Conservation (phyloP, 2,329 filamentous ascomycete genomes). For the Aspergillus fructus region DNA sequence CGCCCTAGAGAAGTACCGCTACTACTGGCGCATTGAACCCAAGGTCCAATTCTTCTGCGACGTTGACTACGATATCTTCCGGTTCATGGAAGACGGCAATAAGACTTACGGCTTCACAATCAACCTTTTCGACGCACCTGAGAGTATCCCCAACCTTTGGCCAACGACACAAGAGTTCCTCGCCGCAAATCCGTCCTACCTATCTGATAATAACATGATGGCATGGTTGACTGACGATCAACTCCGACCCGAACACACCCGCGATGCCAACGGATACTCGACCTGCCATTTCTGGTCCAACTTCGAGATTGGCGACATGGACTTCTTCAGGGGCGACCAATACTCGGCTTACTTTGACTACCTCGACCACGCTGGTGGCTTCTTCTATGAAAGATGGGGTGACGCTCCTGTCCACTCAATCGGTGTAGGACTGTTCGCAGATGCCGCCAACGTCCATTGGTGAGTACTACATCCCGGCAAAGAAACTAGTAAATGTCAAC, state of each 20-base stretch:
- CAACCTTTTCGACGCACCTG: constrained; percentile 88
- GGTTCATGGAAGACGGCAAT: constrained; percentile 96
- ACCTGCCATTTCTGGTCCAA: constrained; percentile 99
- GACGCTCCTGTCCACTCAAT: constrained; percentile 97
- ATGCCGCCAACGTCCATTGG: constrained; percentile 90
- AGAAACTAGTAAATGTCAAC: background rate
- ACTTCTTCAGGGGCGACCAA: constrained; percentile 83
- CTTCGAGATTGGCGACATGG: constrained; percentile 93
- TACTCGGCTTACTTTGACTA: constrained; percentile 98
- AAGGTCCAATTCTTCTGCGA: constrained; percentile 99
- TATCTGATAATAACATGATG: constrained; percentile 82
- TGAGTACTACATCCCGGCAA: constrained; percentile 48
- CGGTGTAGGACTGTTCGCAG: constrained; percentile 86
- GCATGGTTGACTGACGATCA: constrained; percentile 79
- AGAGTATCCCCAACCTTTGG: constrained; percentile 86
- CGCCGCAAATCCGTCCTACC: constrained; percentile 75
- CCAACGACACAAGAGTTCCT: constrained; percentile 94
- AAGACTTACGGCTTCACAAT: constrained; percentile 99
- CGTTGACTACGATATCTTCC: constrained; percentile 96
- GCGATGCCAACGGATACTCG: constrained; percentile 85
- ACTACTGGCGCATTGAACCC: constrained; percentile 98
- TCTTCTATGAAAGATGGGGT: constrained; percentile 98
- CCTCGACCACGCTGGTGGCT: constrained; percentile 87
- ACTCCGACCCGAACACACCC: constrained; percentile 75
- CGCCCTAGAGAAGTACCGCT: constrained; percentile 75